A percentile compares a stretch with the other conserved stretches of the same genome.
Evolutionary conservation across 2,329 filamentous ascomycete genomes (phyloP).

Genomic region (Zymoseptoria crescenta): DNA sequence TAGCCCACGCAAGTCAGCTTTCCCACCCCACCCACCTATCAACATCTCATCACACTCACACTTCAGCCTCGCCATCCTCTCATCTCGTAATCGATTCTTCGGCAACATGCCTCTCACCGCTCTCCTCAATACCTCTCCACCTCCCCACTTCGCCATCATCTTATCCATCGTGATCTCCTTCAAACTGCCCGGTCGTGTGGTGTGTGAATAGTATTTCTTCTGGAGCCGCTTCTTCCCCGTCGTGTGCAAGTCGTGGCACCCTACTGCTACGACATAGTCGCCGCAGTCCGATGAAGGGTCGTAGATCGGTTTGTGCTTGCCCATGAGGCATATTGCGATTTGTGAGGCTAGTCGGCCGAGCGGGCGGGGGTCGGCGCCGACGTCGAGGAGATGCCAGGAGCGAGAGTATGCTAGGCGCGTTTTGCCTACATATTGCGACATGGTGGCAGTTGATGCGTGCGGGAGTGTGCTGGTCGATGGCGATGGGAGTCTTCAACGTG

Average conservation of each 20-base stretch:
- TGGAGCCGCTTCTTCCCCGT: slow-evolving; percentile 89
- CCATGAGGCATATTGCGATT: slow-evolving; percentile 85
- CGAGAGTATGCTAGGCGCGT: slow-evolving; percentile 94
- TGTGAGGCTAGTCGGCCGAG: slow-evolving; percentile 82
- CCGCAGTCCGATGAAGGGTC: slow-evolving; percentile 97
- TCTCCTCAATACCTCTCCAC: slow-evolving; percentile 80
- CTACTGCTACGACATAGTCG: slow-evolving; percentile 85
- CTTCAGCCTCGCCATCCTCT: slow-evolving; percentile 80
- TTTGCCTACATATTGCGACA: slow-evolving; percentile 38
- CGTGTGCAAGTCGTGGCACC: slow-evolving; percentile 76
- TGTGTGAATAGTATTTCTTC: slow-evolving; percentile 95
- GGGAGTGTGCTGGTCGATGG: background rate
- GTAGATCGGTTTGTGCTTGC: slow-evolving; percentile 98
- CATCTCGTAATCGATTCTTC: slow-evolving; percentile 87
- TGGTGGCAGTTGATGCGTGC: background rate
- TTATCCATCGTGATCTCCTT: slow-evolving; percentile 89
- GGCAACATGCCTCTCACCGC: slow-evolving; percentile 96
- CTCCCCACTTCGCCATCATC: slow-evolving; percentile 89
- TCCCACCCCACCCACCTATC: background rate
- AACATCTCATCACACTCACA: slow-evolving; percentile 35
- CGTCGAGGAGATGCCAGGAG: slow-evolving; percentile 85
- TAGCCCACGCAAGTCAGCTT: background rate
- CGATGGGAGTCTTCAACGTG: background rate
- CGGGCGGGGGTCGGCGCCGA: slow-evolving; percentile 60
- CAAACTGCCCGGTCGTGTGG: slow-evolving; percentile 78